Percentiles rank a stretch among this genome's conserved stretches.
Evolutionary conservation across 192 early-diverging fungal species (phyloP).

Genomic region (Lobosporangium transversale): DNA sequence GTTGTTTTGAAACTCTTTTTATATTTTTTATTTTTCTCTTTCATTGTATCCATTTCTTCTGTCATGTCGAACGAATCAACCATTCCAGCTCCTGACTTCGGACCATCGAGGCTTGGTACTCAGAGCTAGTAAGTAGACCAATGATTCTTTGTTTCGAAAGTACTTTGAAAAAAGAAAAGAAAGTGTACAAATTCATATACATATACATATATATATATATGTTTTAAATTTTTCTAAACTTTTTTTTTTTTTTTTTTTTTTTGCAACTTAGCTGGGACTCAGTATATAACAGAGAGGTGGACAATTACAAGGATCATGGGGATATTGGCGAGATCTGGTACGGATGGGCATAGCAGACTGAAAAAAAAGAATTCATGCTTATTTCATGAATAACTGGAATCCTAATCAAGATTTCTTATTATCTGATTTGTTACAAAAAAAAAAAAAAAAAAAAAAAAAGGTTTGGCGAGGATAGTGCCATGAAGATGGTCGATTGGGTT

Average conservation of each 20-base stretch:
- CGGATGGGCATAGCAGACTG: too few relatives aligned
- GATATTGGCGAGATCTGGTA: slow-evolving; percentile 95
- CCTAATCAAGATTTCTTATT: too few relatives aligned
- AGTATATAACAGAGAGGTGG: slow-evolving; percentile 81
- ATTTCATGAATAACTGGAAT: too few relatives aligned
- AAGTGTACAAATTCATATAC: too few relatives aligned
- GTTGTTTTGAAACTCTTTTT: too few relatives aligned
- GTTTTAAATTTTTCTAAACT: background rate
- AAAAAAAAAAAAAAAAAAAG: too few relatives aligned
- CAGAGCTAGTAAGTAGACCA: slow-evolving; percentile 62
- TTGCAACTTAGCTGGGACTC: slow-evolving; percentile 76
- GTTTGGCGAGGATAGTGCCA: slow-evolving; percentile 87
- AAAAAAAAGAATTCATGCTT: too few relatives aligned
- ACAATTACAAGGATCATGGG: slow-evolving; percentile 82
- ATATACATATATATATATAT: background rate
- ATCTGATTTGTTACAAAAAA: too few relatives aligned
- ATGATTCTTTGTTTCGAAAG: background rate
- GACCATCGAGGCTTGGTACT: slow-evolving; percentile 68
- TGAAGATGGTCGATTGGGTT: slow-evolving; percentile 92
- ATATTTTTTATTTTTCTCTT: slow-evolving; percentile 8
- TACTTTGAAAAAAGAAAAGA: too few relatives aligned
- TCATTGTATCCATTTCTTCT: background rate
- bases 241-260: background rate
- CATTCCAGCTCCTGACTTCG: slow-evolving; percentile 54
- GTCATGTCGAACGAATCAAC: slow-evolving; percentile 27